Evolutionary conservation across 176 grass and related monocot species (phyloP), one percentile per base, ranked within the genome.

Genomic region (Ensete glaucum): DNA sequence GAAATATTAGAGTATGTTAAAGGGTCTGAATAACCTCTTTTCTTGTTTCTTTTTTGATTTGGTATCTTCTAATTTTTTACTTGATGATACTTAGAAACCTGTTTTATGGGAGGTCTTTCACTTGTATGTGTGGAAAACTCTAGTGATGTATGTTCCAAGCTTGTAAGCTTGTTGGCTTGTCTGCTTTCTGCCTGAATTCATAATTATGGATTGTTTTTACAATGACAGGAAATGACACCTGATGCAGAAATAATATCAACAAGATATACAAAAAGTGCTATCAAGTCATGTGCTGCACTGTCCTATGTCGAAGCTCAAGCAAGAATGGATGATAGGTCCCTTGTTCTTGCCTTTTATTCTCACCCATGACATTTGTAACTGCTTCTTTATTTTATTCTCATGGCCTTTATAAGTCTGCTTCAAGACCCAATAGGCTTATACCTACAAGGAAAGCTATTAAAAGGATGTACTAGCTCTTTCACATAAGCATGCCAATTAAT

Each of bases 301-400:
- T 98, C 94, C 79, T 98, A 98, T 85, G 88, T 98, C 13, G 94
- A 98, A 84, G 94, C 94, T 62, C 94, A 98, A 89, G 94, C 94
- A 52, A 90, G 90, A 73, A 98, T 98, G 94, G 94, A 98, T 87
- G 94, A 98, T 76, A 93, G 90, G 94, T 98, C 29, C 72, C 64
- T 77, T 79, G 55, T 13, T 20, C 12, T 53, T 11, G 9, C 23
- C 14, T 16, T 63, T 52, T 80, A 16, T 27, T 17, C 21, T 71
- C 9, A 0, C 34, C 29, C 34, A 43, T 43, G 34, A 43, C 34
- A 43, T 43, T 43, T 69, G 2, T 12, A 26, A 7, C 50, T 15
- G 24, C 8, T 56, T 24, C 6, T 23, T 7, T 14, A 52, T 12
- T 55, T 2, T 54, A 13, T 48, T 15, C 7, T 49, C 43, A 67